A percentile compares a stretch with the other conserved stretches of the same genome.
phyloP scores from a whole-genome alignment of 257 asterid species.

The Agastache rugosa region DNA sequence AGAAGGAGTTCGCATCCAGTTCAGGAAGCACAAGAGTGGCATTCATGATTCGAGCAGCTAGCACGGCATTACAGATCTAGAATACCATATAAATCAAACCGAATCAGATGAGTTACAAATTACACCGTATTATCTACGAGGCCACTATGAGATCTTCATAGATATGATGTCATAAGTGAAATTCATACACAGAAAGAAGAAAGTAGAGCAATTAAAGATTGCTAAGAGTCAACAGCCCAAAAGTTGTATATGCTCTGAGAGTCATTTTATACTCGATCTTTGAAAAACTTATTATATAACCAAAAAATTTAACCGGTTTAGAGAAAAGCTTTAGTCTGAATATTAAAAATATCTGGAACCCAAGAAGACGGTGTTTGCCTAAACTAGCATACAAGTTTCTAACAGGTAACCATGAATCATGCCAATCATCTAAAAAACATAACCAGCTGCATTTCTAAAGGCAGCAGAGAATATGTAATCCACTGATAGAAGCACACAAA shows the following conservation, averaged over 20 bases:
- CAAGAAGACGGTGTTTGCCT: not conserved
- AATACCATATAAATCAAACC: constrained; percentile 33
- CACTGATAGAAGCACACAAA: not conserved
- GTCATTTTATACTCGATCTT: not conserved
- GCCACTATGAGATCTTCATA: constrained; percentile 6
- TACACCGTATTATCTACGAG: constrained; percentile 19
- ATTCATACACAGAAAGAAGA: constrained; percentile 18
- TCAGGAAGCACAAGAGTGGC: constrained; percentile 98
- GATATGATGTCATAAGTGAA: not conserved
- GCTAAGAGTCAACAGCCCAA: not conserved
- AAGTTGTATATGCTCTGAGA: not conserved
- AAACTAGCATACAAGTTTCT: not conserved
- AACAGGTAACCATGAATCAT: constrained; percentile 15
- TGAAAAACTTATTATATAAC: constrained; percentile 5
- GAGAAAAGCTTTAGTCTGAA: not conserved
- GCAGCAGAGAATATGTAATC: not conserved
- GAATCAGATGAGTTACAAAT: constrained; percentile 38
- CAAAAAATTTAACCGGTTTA: not conserved
- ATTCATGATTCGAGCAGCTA: constrained; percentile 98
- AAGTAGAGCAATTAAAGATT: constrained; percentile 1
- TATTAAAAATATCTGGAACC: not conserved
- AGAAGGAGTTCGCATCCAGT: constrained; percentile 94
- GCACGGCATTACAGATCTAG: constrained; percentile 96
- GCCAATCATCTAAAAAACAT: not conserved
- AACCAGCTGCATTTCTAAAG: constrained; percentile 1